These are phyloP conservation scores for Pseudogymnoascus sp. DNA, from an alignment of 2,329 filamentous ascomycete species.

Conservation along the genomic window DNA sequence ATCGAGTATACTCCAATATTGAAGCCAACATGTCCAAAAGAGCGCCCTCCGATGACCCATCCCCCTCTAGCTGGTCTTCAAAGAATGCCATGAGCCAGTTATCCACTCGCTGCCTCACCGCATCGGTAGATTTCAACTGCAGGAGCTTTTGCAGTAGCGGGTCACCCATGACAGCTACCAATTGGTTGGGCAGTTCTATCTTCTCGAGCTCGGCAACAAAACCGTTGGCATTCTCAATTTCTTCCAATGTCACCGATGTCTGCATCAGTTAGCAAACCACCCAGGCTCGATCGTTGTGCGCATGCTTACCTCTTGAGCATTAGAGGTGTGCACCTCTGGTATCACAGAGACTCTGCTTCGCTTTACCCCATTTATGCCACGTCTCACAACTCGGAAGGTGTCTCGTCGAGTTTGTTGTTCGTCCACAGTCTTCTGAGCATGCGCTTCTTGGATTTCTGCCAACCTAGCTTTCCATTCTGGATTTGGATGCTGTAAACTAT, in stretches of 20 bases:
- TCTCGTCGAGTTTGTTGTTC: slow-evolving; percentile 37
- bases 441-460: slow-evolving; percentile 57
- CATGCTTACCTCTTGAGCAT: slow-evolving; percentile 56
- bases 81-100: slow-evolving; percentile 55
- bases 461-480: slow-evolving; percentile 66
- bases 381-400: slow-evolving; percentile 60
- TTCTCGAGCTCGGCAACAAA: slow-evolving; percentile 70
- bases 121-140: slow-evolving; percentile 53
- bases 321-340: slow-evolving; percentile 67
- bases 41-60: slow-evolving; percentile 43
- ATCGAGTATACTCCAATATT: slow-evolving; percentile 49
- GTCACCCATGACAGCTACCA: slow-evolving; percentile 70
- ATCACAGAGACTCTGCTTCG: slow-evolving; percentile 48
- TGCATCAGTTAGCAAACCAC: slow-evolving; percentile 35
- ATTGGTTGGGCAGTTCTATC: slow-evolving; percentile 74
- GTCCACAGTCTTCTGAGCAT: slow-evolving; percentile 44
- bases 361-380: slow-evolving; percentile 39
- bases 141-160: slow-evolving; percentile 73
- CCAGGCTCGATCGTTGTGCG: not conserved
- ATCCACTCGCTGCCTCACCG: slow-evolving; percentile 46
- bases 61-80: slow-evolving; percentile 47
- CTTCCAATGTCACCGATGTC: slow-evolving; percentile 64
- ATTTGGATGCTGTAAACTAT: slow-evolving; percentile 59
- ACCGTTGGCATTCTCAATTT: slow-evolving; percentile 64
- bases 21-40: slow-evolving; percentile 50